Evolutionary conservation across 257 asterid species (phyloP).

Genomic region (Misopates orontium): DNA sequence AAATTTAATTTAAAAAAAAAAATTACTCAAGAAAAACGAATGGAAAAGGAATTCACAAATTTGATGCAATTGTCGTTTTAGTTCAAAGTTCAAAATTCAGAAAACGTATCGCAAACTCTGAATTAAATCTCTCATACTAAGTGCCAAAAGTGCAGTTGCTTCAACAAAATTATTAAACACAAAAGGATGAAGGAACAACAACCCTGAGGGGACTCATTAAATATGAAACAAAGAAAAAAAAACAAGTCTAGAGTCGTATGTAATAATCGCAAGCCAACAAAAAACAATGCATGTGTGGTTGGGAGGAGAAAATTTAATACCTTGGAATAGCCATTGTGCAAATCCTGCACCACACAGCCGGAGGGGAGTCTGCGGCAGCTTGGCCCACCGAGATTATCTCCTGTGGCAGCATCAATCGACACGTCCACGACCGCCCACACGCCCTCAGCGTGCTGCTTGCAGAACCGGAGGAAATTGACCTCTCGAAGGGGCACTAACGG

Average conservation of each 20-base stretch:
- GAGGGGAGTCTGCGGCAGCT: constrained; percentile 60
- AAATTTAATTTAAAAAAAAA: too few species aligned
- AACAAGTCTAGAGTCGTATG: constrained; percentile 5
- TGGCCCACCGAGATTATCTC: constrained; percentile 37
- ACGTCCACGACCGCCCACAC: constrained; percentile 96
- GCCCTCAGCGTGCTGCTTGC: constrained; percentile 95
- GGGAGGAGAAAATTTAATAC: constrained; percentile 31
- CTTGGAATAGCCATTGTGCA: constrained; percentile 65
- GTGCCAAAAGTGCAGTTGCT: constrained; percentile 45
- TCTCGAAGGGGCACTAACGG: constrained; percentile 86
- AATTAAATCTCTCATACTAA: constrained; percentile 37
- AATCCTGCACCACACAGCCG: constrained; percentile 63
- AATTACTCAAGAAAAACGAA: too few species aligned
- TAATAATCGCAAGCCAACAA: not conserved
- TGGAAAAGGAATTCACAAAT: not conserved
- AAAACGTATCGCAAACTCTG: too few species aligned
- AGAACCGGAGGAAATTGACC: constrained; percentile 83
- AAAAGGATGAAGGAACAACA: constrained; percentile 13
- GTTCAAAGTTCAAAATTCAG: not conserved
- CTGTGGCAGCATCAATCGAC: constrained; percentile 55
- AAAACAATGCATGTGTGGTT: not conserved
- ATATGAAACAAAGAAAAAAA: constrained; percentile 39
- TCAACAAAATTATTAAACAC: constrained; percentile 35
- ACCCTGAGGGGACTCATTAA: constrained; percentile 40
- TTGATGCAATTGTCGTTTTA: not conserved